Base-by-base conservation (phyloP, 139 green algal genomes). In the Chloropicon primus region DNA sequence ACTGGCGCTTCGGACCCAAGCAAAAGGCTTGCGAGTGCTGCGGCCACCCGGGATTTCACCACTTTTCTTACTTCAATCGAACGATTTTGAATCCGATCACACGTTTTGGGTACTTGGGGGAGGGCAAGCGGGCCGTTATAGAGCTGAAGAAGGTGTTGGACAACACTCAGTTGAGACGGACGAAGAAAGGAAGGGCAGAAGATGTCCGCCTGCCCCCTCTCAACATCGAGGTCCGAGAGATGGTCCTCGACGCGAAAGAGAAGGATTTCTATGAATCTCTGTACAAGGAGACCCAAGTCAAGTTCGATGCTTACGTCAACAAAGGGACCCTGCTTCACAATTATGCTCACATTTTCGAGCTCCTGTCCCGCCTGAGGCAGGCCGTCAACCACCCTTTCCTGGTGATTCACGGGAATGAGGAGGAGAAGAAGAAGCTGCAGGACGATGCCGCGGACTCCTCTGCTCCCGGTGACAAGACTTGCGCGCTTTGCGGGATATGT, bases 261-360 rank as follows among this genome's bases (percentile, higher is more conserved):
- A 78, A 84, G 53, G 94, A 98, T 85, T 97, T 96, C 74, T 98
- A 97, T 76, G 86, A 96, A 83, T 88, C 90, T 2, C 86, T 91
- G 62, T 91, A 91, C 85, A 96, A 89, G 3, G 92, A 97, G 87
- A 91, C 78, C 75, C 89, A 94, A 75, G 91, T 89, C 1, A 86
- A 91, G 74, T 86, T 89, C 53, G 75, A 84, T 78, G 53, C 84
- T 5, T 96, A 90, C 79, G 88, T 96, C 73, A 26, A 79, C 21
- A 77, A 79, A 1, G 88, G 89, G 73, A 93, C 87, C 17, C 78
- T 93, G 78, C 80, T 93, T 22, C 89, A 93, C 78, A 93, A 93
- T 82, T 89, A 86, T 53, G 85, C 90, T 21, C 93, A 98, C 86
- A 92, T 98, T 72, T 98, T 98, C 81, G 92, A 96, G 75, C 88